A percentile compares a stretch with the other conserved stretches of the same genome.
Conservation (phyloP, 805 yeast genomes). For the Teunomyces pallodes region DNA sequence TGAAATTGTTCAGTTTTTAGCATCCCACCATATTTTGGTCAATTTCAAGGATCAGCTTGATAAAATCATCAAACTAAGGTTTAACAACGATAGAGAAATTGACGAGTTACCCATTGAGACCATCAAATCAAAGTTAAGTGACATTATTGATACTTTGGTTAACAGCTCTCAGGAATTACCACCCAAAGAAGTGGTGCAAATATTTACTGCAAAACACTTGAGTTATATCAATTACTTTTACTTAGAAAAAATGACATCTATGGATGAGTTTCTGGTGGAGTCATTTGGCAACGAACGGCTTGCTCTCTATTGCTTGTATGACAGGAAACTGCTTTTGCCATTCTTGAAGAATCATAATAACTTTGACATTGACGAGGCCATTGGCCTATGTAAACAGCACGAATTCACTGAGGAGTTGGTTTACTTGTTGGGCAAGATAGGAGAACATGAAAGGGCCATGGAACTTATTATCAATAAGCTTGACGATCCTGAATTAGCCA, state of each 20-base stretch:
- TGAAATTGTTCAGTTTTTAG: slow-evolving; percentile 54
- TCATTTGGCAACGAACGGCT: slow-evolving; percentile 69
- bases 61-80: slow-evolving; percentile 43
- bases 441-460: slow-evolving; percentile 75
- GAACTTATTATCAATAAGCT: slow-evolving; percentile 72
- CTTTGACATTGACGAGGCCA: slow-evolving; percentile 68
- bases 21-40: slow-evolving; percentile 60
- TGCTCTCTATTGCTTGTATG: slow-evolving; percentile 60
- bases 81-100: slow-evolving; percentile 33
- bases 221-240: slow-evolving; percentile 61
- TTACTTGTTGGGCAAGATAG: slow-evolving; percentile 75
- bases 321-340: slow-evolving; percentile 51
- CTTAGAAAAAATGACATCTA: slow-evolving; percentile 47
- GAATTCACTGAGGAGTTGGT: slow-evolving; percentile 70
- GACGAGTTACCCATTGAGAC: slow-evolving; percentile 39
- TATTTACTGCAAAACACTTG: slow-evolving; percentile 43
- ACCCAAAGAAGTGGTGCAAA: slow-evolving; percentile 49
- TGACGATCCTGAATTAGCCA: slow-evolving; percentile 77
- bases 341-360: slow-evolving; percentile 55
- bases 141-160: slow-evolving; percentile 54
- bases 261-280: slow-evolving; percentile 53
- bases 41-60: slow-evolving; percentile 51
- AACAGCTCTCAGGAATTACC: slow-evolving; percentile 63
- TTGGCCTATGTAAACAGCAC: slow-evolving; percentile 57
- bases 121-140: slow-evolving; percentile 38